Base-by-base conservation (phyloP, 768 basidiomycete genomes). In the Brasilioporus rufonigricans region DNA sequence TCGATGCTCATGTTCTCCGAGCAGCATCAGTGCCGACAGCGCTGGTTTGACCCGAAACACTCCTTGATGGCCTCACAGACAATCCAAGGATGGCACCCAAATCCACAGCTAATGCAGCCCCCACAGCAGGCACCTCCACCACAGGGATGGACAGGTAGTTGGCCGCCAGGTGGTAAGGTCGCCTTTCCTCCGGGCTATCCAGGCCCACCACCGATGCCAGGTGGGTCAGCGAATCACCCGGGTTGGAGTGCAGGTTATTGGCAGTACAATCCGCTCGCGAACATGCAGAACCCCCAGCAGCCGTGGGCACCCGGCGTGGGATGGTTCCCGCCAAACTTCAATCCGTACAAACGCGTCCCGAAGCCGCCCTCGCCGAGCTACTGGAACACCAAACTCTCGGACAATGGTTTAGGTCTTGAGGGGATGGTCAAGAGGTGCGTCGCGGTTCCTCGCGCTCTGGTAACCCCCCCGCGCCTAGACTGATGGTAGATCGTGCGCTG, bases 301-400 rank as follows among this genome's bases (percentile, higher is more conserved):
- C 67, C 67, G 14, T 73, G 73, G 71, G 73, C 71, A 41, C 70
- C 69, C 23, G 68, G 63, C 8, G 58, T 62, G 23, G 68, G 70
- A 2, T 72, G 66, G 64, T 61, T 66, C 24, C 67, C 65, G 16
- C 57, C 66, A 52, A 65, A 68, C 39, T 75, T 69, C 58, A 85
- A 87, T 53, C 88, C 88, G 0, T 83, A 82, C 74, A 89, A 88
- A 65, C 82, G 84, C 19, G 62, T 74, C 12, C 78, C 82, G n/a
- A 81, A 77, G 40, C 78, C 79, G 0, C 81, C 85, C 5, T 85
- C 84, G 59, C 79, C 80, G 2, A 83, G 81, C 53, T 91, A 91
- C 67, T 80, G 86, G 66, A 77, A 78, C 4, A 80, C 80, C 4
- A 67, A 78, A 61, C 67, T 91, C 26, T 62, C 73, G 1, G 76